These are phyloP conservation scores for Erodium moschatum DNA, from an alignment of 441 rosid species.

Conservation along the genomic window DNA sequence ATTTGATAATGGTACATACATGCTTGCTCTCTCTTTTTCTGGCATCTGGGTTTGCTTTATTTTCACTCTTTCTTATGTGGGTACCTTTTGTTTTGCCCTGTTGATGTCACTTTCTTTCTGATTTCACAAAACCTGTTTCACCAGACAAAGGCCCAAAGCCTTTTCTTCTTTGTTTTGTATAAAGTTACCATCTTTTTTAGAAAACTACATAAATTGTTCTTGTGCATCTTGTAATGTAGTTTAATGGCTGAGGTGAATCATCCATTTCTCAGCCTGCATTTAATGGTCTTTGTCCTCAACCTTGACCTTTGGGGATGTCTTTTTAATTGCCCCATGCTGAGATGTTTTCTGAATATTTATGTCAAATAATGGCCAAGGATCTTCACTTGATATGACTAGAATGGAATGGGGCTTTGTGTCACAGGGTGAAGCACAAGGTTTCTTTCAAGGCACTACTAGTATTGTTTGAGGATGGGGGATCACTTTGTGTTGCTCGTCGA, in stretches of 20 bases:
- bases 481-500: constrained; percentile 87
- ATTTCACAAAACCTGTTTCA: too few relatives aligned
- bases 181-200: too few relatives aligned
- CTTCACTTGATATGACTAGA: background rate
- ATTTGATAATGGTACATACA: too few relatives aligned
- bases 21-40: too few relatives aligned
- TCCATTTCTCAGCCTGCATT: constrained; percentile 1
- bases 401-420: constrained; percentile 15
- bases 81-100: too few relatives aligned
- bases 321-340: constrained; percentile 16
- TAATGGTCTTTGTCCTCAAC: background rate
- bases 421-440: constrained; percentile 29
- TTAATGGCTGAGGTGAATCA: background rate
- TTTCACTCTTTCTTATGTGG: too few relatives aligned
- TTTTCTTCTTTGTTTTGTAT: too few relatives aligned
- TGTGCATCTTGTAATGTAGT: constrained; percentile 17
- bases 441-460: background rate
- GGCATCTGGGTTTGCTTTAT: too few relatives aligned
- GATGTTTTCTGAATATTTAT: constrained; percentile 5
- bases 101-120: too few relatives aligned
- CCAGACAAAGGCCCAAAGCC: too few relatives aligned
- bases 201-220: background rate
- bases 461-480: constrained; percentile 55
- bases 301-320: constrained; percentile 10
- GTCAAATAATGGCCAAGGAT: background rate